These are phyloP conservation scores for Corymbia calophylla DNA, from an alignment of 441 rosid species.

Conservation along the genomic window DNA sequence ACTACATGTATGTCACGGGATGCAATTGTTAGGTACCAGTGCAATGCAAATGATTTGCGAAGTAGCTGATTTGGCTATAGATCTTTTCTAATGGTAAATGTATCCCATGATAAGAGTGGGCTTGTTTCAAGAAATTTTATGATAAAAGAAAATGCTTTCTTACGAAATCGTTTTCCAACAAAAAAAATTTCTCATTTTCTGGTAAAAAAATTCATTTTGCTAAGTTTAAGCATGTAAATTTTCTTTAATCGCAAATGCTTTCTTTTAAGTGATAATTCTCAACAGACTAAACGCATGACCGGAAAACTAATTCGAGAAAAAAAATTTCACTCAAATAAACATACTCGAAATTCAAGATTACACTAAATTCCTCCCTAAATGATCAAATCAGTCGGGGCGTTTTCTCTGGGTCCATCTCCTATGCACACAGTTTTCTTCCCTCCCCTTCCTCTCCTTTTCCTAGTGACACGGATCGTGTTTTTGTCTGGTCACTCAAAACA, in stretches of 20 bases:
- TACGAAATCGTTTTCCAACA: accelerated
- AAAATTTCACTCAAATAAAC: background rate
- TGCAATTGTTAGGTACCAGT: background rate
- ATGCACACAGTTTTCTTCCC: background rate
- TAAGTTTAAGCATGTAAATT: background rate
- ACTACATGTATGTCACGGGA: background rate
- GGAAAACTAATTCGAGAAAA: background rate
- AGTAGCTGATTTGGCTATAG: background rate
- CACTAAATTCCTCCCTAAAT: background rate
- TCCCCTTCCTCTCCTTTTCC: background rate
- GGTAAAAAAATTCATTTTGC: background rate
- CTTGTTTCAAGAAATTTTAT: background rate
- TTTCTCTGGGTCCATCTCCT: background rate
- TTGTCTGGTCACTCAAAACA: background rate
- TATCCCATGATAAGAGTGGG: background rate
- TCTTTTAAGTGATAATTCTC: background rate
- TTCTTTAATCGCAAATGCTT: accelerated
- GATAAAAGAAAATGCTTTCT: background rate
- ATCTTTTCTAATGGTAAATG: background rate
- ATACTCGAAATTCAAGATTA: background rate
- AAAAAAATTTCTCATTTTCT: background rate
- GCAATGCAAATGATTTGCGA: background rate
- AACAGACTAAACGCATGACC: background rate
- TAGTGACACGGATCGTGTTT: background rate
- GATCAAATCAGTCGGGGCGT: background rate